phyloP scores from a whole-genome alignment of 768 basidiomycete species.

The Suillus luteus region DNA sequence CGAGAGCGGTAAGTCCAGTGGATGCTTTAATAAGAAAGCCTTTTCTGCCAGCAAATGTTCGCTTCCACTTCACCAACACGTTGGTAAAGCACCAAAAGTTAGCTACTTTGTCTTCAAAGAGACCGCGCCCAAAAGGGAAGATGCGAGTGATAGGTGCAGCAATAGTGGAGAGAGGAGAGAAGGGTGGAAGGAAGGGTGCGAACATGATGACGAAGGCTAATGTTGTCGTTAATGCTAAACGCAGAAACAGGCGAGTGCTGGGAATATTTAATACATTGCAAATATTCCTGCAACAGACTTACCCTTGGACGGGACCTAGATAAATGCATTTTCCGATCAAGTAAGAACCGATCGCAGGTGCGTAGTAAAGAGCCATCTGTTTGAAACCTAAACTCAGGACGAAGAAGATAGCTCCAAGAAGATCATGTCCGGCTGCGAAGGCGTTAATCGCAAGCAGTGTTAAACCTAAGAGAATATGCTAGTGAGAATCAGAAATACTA shows the following conservation, averaged over 20 bases:
- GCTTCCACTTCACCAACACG: slow-evolving; percentile 78
- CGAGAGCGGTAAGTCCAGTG: slow-evolving; percentile 62
- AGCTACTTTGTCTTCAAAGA: slow-evolving; percentile 95
- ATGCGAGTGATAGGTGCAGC: slow-evolving; percentile 75
- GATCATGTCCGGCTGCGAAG: slow-evolving; percentile 69
- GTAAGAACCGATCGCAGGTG: slow-evolving; percentile 90
- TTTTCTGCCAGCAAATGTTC: slow-evolving; percentile 40
- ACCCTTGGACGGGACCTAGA: slow-evolving; percentile 75
- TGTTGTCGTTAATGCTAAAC: slow-evolving; percentile 62
- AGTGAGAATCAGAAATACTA: background rate
- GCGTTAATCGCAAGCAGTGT: slow-evolving; percentile 68
- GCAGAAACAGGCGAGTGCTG: slow-evolving; percentile 58
- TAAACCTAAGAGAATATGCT: slow-evolving; percentile 48
- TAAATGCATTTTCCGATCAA: slow-evolving; percentile 87
- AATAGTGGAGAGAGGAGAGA: slow-evolving; percentile 51
- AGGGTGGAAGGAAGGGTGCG: slow-evolving; percentile 75
- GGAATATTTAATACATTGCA: slow-evolving; percentile 12
- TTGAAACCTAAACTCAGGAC: slow-evolving; percentile 89
- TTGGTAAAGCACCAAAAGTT: slow-evolving; percentile 98
- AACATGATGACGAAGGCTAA: slow-evolving; percentile 71
- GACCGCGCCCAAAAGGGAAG: slow-evolving; percentile 88
- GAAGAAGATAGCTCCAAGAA: slow-evolving; percentile 77
- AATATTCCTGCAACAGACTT: slow-evolving; percentile 24
- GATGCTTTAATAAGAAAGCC: slow-evolving; percentile 64
- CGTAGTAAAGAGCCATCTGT: slow-evolving; percentile 95